These are phyloP conservation scores for Cymbidium sinense DNA, from an alignment of 106 monocot species.

Conservation along the genomic window DNA sequence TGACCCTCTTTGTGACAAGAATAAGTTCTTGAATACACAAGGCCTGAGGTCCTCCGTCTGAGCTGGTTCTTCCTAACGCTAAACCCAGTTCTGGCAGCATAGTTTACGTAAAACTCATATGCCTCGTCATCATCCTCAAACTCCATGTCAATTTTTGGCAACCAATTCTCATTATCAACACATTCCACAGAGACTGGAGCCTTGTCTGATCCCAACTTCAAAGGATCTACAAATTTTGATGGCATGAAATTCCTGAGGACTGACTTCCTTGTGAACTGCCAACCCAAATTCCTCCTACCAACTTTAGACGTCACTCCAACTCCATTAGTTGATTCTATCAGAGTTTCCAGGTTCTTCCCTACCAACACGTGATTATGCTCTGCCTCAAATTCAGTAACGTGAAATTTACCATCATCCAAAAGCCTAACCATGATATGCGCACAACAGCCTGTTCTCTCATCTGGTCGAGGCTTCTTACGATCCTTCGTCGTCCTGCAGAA, in stretches of 20 bases:
- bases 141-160: slow-evolving; percentile 43
- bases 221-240: slow-evolving; percentile 1
- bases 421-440: slow-evolving; percentile 25
- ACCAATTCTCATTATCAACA: slow-evolving; percentile 11
- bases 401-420: slow-evolving; percentile 21
- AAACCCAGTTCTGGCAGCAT: slow-evolving; percentile 35
- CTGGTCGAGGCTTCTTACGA: slow-evolving; percentile 19
- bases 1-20: slow-evolving; percentile 48
- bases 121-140: slow-evolving; percentile 52
- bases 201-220: background rate
- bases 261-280: background rate
- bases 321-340: background rate
- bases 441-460: slow-evolving; percentile 26
- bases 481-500: slow-evolving; percentile 18
- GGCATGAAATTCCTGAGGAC: background rate
- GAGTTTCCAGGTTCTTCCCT: background rate
- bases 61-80: slow-evolving; percentile 20
- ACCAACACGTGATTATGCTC: slow-evolving; percentile 35
- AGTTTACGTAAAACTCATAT: slow-evolving; percentile 34
- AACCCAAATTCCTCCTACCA: background rate
- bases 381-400: slow-evolving; percentile 29
- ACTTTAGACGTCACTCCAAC: background rate
- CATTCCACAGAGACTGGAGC: background rate
- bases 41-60: slow-evolving; percentile 28
- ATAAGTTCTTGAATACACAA: slow-evolving; percentile 41